phyloP scores from a whole-genome alignment of 306 rosid species.

The Medicago truncatula region MtrunA17r5.0-ANR NC_053048.1:38359501-38360000 shows the following conservation, averaged over 20 bases:
- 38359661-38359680: background rate
- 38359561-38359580: background rate
- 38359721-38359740: background rate
- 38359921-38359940: too few relatives aligned
- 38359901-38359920: too few relatives aligned
- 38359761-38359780: background rate
- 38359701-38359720: background rate
- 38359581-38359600: constrained; percentile 1
- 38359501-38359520: background rate
- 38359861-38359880: too few relatives aligned
- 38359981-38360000: too few relatives aligned
- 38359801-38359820: background rate
- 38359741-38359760: background rate
- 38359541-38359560: background rate
- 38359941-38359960: too few relatives aligned
- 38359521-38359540: background rate
- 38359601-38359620: background rate
- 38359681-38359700: background rate
- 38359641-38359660: background rate
- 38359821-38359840: background rate
- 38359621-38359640: background rate
- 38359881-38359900: too few relatives aligned
- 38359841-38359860: background rate
- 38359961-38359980: too few relatives aligned
- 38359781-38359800: background rate